These are phyloP conservation scores for Tetrastigma voinierianum DNA, from an alignment of 164 flowering plant genomes.

Conservation along the genomic window DNA sequence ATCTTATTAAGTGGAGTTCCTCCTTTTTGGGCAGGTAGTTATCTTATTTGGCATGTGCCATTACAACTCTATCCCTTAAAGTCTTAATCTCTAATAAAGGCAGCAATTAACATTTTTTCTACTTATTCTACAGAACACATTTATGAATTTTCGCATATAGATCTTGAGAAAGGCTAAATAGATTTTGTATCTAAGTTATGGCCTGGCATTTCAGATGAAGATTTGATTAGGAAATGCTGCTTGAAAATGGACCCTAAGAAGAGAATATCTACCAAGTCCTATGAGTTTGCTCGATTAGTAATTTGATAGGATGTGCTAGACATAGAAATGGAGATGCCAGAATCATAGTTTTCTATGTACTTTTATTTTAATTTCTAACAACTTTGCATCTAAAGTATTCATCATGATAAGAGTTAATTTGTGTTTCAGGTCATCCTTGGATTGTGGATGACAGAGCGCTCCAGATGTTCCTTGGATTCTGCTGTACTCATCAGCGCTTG, in stretches of 20 bases:
- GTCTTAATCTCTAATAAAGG: constrained; percentile 6
- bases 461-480: constrained; percentile 85
- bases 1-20: constrained; percentile 80
- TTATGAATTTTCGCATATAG: constrained; percentile 28
- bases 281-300: constrained; percentile 34
- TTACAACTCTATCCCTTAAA: background rate
- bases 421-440: constrained; percentile 80
- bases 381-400: no score
- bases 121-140: constrained; percentile 51
- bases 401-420: constrained; percentile 6
- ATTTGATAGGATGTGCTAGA: background rate
- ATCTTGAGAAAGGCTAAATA: constrained; percentile 78
- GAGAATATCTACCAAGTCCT: constrained; percentile 75
- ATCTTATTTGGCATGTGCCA: background rate
- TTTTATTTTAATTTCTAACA: no score
- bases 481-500: constrained; percentile 77
- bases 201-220: constrained; percentile 90
- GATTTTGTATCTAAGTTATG: constrained; percentile 88
- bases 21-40: constrained; percentile 80
- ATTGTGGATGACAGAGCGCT: constrained; percentile 81
- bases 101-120: background rate
- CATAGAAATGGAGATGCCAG: no score
- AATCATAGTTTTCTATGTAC: no score
- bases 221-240: constrained; percentile 73
- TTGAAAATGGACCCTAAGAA: constrained; percentile 70